Percentiles rank a stretch among this genome's conserved stretches.
phyloP scores from a whole-genome alignment of 345 rosid species.

The Sapria himalayana region DNA sequence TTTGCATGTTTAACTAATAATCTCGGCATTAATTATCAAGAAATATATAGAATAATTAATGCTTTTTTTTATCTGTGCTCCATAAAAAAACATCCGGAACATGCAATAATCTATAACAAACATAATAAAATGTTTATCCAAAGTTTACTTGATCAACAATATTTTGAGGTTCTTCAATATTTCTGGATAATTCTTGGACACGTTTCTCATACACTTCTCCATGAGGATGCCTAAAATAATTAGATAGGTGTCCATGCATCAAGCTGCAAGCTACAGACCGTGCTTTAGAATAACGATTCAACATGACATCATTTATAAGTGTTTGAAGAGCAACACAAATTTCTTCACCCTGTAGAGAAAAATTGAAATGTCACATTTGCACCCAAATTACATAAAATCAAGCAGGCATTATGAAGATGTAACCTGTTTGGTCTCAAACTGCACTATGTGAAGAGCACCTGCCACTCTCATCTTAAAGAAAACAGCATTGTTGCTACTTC shows the following conservation, averaged over 20 bases:
- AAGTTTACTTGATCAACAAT: slow-evolving; percentile 37
- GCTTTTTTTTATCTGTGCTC: too few relatives aligned
- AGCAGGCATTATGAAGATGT: background rate
- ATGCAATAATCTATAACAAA: background rate
- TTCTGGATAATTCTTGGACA: slow-evolving; percentile 53
- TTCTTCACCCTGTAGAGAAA: slow-evolving; percentile 67
- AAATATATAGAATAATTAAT: background rate
- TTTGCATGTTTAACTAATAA: slow-evolving; percentile 7
- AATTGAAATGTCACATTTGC: background rate
- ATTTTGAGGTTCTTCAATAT: slow-evolving; percentile 56
- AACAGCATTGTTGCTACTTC: slow-evolving; percentile 93
- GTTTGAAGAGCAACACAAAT: slow-evolving; percentile 97
- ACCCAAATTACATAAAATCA: background rate
- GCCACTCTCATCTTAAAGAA: slow-evolving; percentile 99
- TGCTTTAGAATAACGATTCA: slow-evolving; percentile 95
- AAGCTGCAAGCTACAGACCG: slow-evolving; percentile 40
- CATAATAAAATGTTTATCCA: background rate
- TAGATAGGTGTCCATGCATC: slow-evolving; percentile 50
- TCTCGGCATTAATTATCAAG: background rate
- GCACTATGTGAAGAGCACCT: slow-evolving; percentile 92
- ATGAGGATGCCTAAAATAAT: slow-evolving; percentile 32
- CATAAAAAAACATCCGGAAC: too few relatives aligned
- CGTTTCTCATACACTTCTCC: slow-evolving; percentile 54
- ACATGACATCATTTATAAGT: slow-evolving; percentile 95
- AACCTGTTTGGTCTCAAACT: slow-evolving; percentile 98